Conservation (phyloP, 108 stramenopile species). For the Cyclotella atomus region DNA sequence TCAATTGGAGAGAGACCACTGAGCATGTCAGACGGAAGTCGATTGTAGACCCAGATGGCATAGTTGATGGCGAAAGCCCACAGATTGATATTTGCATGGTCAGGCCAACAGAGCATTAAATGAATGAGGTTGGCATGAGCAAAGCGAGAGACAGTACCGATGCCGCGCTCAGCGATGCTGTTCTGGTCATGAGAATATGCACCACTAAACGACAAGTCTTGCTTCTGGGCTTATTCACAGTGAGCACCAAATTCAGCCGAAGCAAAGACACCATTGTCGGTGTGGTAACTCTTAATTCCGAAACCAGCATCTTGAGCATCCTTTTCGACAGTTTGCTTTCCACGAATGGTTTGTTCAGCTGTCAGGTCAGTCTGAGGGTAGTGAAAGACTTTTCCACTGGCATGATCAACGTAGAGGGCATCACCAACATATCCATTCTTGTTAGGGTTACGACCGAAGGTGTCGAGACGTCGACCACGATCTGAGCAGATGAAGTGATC, state of each 20-base stretch:
- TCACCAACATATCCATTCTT: not conserved
- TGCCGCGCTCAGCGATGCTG: conserved; percentile 53
- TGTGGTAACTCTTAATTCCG: conserved; percentile 19
- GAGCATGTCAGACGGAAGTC: conserved; percentile 16
- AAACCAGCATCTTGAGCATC: conserved; percentile 6
- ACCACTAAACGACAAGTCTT: conserved; percentile 41
- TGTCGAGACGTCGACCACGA: not conserved
- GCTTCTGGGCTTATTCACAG: conserved; percentile 16
- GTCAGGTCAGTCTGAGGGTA: not conserved
- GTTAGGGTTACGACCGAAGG: not conserved
- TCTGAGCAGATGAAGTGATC: not conserved
- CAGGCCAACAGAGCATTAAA: conserved; percentile 47
- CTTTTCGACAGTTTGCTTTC: not conserved
- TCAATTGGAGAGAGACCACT: conserved; percentile 40
- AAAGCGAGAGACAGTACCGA: conserved; percentile 33
- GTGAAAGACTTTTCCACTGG: conserved; percentile 6
- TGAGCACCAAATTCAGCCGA: conserved; percentile 18
- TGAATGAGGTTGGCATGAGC: conserved; percentile 57
- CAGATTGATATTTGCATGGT: conserved; percentile 21
- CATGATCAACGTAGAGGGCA: conserved; percentile 9
- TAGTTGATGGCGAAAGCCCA: conserved; percentile 52
- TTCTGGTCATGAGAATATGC: conserved; percentile 68
- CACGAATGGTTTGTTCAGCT: not conserved
- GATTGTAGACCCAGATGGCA: conserved; percentile 48
- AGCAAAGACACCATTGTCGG: conserved; percentile 44